A percentile compares a stretch with the other conserved stretches of the same genome.
Conservation (phyloP, 2,329 filamentous ascomycete species). For the Aspergillus neotritici region DNA sequence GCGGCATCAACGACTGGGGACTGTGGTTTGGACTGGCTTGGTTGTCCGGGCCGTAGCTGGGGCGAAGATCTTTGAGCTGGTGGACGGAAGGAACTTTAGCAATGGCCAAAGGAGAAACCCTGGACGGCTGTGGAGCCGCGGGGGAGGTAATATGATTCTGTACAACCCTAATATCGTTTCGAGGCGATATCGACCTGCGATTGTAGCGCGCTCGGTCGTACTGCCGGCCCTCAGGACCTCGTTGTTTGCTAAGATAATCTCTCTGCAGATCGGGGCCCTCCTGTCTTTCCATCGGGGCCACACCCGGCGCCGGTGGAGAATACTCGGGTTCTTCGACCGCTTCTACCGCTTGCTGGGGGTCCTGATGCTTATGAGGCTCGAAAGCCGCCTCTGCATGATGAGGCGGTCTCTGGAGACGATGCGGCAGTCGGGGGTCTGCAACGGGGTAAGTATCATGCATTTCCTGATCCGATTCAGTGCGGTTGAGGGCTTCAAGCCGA, state of each 20-base stretch:
- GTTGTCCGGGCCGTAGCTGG: conserved; percentile 29
- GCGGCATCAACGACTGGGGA: conserved; percentile 40
- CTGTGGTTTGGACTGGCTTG: conserved; percentile 42
- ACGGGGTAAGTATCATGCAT: conserved; percentile 36
- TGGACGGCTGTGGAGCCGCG: conserved; percentile 68
- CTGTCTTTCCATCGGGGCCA: conserved; percentile 26
- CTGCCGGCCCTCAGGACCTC: conserved; percentile 35
- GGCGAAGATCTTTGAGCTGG: conserved; percentile 50
- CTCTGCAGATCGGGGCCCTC: conserved; percentile 22
- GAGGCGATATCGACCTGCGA: conserved; percentile 34
- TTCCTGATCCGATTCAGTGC: conserved; percentile 33
- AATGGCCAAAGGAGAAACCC: conserved; percentile 55
- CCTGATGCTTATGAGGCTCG: conserved; percentile 16
- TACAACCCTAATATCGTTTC: conserved; percentile 56
- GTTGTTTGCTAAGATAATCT: conserved; percentile 26
- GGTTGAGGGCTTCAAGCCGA: conserved; percentile 35
- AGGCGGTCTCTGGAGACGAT: conserved; percentile 25
- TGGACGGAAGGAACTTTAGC: conserved; percentile 48
- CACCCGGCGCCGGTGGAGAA: conserved; percentile 41
- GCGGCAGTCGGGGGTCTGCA: conserved; percentile 31
- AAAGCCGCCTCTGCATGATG: conserved; percentile 18
- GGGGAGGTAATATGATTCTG: conserved; percentile 68
- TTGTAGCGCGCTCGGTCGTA: conserved; percentile 37
- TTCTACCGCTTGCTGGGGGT: conserved; percentile 26
- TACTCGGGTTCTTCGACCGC: conserved; percentile 44